These are phyloP conservation scores for Starmera caribaea DNA, from an alignment of 805 yeast species.

Conservation along the genomic window DNA sequence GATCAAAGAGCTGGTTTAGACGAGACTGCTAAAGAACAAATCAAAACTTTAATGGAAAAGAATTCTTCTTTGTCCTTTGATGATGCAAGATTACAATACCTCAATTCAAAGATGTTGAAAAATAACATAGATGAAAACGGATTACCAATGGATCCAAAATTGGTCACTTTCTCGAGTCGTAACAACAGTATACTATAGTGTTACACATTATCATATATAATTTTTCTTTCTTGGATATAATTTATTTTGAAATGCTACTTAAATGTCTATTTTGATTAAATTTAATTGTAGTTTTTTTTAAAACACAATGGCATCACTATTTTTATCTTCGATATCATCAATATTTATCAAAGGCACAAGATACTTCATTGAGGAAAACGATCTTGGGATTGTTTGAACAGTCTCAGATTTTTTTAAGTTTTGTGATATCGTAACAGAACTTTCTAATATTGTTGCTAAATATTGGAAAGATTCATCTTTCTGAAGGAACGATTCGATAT, in stretches of 20 bases:
- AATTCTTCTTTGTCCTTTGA: conserved; percentile 45
- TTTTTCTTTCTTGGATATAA: too few species aligned
- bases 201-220: too few species aligned
- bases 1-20: conserved; percentile 60
- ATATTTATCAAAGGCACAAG: conserved; percentile 23
- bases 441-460: conserved; percentile 26
- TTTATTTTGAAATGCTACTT: background rate
- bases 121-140: conserved; percentile 59
- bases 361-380: conserved; percentile 26
- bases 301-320: too few species aligned
- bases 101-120: conserved; percentile 32
- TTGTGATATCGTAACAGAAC: conserved; percentile 8
- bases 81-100: conserved; percentile 52
- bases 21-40: conserved; percentile 38
- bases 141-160: conserved; percentile 55
- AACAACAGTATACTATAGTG: too few species aligned
- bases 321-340: conserved; percentile 10
- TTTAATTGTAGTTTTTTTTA: conserved; percentile 9
- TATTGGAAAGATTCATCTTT: conserved; percentile 35
- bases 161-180: conserved; percentile 33
- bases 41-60: conserved; percentile 44
- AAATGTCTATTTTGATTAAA: conserved; percentile 4
- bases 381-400: conserved; percentile 14
- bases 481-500: too few species aligned
- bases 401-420: conserved; percentile 8